Conservation (phyloP, 371 early-diverging fungal genomes). For the Nematocida sp. region DNA sequence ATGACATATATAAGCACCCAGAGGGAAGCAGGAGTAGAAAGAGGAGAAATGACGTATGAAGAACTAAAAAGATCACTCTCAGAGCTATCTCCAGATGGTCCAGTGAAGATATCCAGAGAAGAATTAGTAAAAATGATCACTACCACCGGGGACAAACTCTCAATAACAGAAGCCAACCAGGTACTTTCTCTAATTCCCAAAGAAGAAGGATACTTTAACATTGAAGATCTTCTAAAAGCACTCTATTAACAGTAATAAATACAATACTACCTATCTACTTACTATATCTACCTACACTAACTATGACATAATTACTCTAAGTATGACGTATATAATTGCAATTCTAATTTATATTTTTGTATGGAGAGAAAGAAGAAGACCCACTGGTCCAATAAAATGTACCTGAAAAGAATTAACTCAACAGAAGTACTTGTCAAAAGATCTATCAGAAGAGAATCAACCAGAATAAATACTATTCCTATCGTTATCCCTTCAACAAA, state of each 20-base stretch:
- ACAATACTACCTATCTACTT: not conserved
- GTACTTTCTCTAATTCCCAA: slow-evolving; percentile 28
- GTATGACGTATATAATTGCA: not conserved
- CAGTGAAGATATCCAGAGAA: slow-evolving; percentile 18
- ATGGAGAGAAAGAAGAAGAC: slow-evolving; percentile 15
- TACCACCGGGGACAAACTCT: slow-evolving; percentile 8
- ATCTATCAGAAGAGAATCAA: not conserved
- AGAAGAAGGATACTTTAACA: not conserved
- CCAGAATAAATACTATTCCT: not conserved
- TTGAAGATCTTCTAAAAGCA: not conserved
- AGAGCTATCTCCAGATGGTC: not conserved
- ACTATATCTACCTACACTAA: not conserved
- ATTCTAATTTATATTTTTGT: not conserved
- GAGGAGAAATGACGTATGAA: slow-evolving; percentile 9
- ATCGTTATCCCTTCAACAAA: not conserved
- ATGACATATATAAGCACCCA: slow-evolving; percentile 42
- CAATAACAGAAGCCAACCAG: slow-evolving; percentile 23
- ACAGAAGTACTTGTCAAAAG: slow-evolving; percentile 21
- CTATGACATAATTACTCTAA: not conserved
- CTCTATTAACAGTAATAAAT: not conserved
- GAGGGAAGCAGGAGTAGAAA: not conserved
- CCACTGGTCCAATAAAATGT: slow-evolving; percentile 15
- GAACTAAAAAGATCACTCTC: not conserved
- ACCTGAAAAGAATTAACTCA: slow-evolving; percentile 38
- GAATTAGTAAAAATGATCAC: slow-evolving; percentile 38